Conservation (phyloP, 164 flowering plant species). For the Aristolochia contorta region DNA sequence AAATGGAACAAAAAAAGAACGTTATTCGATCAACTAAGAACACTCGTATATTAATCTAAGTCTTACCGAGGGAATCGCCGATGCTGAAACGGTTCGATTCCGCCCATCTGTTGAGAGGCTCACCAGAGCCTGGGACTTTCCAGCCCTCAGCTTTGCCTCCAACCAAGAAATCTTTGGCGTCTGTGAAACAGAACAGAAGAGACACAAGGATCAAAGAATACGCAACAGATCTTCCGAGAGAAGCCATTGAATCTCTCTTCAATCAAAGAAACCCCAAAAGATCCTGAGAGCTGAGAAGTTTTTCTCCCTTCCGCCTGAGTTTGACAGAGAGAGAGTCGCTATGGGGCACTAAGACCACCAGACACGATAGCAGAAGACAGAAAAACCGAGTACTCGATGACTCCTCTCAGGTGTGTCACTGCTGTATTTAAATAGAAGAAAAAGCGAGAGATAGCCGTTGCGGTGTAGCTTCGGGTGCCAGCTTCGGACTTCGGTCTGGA, state of each 20-base stretch:
- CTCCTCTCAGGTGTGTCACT: not conserved
- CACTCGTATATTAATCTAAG: not conserved
- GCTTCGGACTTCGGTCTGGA: constrained; percentile 2
- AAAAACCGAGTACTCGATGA: not conserved
- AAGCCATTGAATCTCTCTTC: not conserved
- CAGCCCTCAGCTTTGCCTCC: constrained; percentile 41
- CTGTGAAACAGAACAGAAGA: constrained; percentile 17
- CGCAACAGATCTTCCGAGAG: not conserved
- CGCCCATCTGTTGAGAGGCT: constrained; percentile 48
- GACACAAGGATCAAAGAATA: constrained; percentile 7
- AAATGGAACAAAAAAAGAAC: not conserved
- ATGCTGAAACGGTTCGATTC: constrained; percentile 27
- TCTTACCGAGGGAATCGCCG: constrained; percentile 45
- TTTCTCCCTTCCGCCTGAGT: not conserved
- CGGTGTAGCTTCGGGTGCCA: not conserved
- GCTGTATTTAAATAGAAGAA: constrained; percentile 3
- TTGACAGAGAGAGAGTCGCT: too few species aligned
- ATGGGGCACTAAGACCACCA: not conserved
- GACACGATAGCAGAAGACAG: not conserved
- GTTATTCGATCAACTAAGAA: not conserved
- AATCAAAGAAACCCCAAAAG: not conserved
- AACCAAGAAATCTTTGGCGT: constrained; percentile 28
- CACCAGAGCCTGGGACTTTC: constrained; percentile 33
- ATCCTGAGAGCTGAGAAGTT: not conserved
- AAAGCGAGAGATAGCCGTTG: constrained; percentile 10